Evolutionary conservation across 495 filamentous ascomycete species (phyloP), one percentile per base, ranked within the genome.

Genomic region (Beverwykella pulmonaria): DNA sequence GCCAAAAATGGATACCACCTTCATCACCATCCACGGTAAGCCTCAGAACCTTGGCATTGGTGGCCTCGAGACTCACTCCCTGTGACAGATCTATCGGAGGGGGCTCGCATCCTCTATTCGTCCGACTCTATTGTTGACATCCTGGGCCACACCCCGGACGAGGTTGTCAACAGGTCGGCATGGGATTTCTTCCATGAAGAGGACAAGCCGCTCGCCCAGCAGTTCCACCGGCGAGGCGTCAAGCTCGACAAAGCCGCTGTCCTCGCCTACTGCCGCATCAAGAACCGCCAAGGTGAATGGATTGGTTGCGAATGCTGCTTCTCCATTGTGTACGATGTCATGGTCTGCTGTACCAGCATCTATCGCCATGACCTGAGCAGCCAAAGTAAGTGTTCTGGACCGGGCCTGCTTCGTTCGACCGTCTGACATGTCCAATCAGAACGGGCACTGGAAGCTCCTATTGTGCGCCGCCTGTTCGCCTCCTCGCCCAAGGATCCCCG

Each of bases 1-100:
- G 4, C 34, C 36, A 65, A 58, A 44, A 46, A 70, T 70, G 91
- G 92, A 94, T 78, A 90, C 89, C 68, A 96, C 92, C 47, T 95
- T 95, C 80, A 95, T 96, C 79, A 92, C 92, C 66, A 95, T 95
- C 69, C 92, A 95, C 77, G 91, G 92, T 87, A 77, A 79, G 88
- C 59, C 52, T 34, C 32, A 47, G 41, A 32, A 49, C n/a, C 25
- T 59, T 25, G 48, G 44, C 25, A 60, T 15, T 9, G 2, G 34
- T 19, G 4, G 46, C 58, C 52, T n/a, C 47, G 20, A 52, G 3
- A 56, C 23, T 32, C 62, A 68, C 50, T 67, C 61, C 70, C 73
- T 61, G 32, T 30, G 61, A 55, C 75, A 93, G 90, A 93, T 77
- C 81, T 91, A 53, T 83, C 87, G 32, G 77, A 82, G 59, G 90